Conservation (phyloP, 495 filamentous ascomycete genomes). For the Parathielavia appendiculata region DNA sequence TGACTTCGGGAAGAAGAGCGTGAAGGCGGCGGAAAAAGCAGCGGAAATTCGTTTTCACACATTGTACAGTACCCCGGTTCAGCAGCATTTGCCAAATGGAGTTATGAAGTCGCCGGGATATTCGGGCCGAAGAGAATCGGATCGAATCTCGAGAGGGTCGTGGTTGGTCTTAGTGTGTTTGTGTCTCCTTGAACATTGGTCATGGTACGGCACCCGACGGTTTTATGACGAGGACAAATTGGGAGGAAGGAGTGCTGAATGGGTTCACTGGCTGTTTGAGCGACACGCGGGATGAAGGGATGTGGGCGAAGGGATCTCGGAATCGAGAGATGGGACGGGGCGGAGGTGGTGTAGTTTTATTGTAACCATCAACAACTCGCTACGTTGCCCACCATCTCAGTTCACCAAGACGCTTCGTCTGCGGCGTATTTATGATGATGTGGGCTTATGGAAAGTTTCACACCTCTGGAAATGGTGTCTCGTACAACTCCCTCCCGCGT, state of each 20-base stretch:
- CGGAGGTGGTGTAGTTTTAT: conserved; percentile 1
- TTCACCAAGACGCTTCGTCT: no score
- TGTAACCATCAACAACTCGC: conserved; percentile 1
- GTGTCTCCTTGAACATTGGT: conserved; percentile 10
- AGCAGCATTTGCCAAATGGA: conserved; percentile 15
- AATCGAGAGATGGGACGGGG: neutral
- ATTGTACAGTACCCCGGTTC: conserved; percentile 20
- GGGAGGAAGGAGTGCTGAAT: conserved; percentile 5
- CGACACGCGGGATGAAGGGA: neutral
- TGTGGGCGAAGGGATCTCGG: no score
- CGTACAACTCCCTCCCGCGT: neutral
- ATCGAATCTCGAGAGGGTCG: neutral
- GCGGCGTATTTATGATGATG: neutral
- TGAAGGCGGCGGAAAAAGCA: conserved; percentile 3
- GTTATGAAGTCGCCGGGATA: neutral
- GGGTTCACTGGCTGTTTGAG: neutral
- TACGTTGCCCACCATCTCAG: neutral
- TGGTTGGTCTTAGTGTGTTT: conserved; percentile 5
- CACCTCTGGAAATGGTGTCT: neutral
- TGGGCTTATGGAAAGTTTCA: neutral
- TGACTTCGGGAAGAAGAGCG: neutral
- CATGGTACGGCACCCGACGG: conserved; percentile 9
- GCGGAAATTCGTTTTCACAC: neutral
- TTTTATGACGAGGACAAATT: conserved; percentile 6
- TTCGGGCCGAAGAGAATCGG: neutral